These are phyloP conservation scores for Trichoderma breve DNA, from an alignment of 2,329 filamentous ascomycete genomes.

Conservation along the genomic window DNA sequence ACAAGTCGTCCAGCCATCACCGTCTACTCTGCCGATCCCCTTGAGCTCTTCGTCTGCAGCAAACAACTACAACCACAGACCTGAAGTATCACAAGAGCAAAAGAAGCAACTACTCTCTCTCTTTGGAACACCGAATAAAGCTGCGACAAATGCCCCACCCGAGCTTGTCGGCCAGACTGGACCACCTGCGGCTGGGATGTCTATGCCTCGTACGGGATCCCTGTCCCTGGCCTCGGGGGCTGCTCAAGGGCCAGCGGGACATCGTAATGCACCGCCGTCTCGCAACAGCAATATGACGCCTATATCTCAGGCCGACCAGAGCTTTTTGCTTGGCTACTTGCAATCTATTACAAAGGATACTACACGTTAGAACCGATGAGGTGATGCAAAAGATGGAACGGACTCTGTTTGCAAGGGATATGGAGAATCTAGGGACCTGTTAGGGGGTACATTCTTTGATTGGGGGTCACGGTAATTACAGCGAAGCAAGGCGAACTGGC, in stretches of 20 bases:
- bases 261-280: constrained; percentile 29
- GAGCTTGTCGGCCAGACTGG: not conserved
- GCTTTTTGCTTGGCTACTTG: constrained; percentile 73
- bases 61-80: constrained; percentile 21
- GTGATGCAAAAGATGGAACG: not conserved
- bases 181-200: constrained; percentile 21
- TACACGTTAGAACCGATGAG: constrained; percentile 29
- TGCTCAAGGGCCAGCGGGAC: constrained; percentile 29
- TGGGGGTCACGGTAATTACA: not conserved
- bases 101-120: constrained; percentile 55
- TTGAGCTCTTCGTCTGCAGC: not conserved
- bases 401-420: not conserved
- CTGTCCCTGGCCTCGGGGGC: constrained; percentile 45
- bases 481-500: not conserved
- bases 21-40: constrained; percentile 19
- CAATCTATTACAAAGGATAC: constrained; percentile 50
- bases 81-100: constrained; percentile 33
- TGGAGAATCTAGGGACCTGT: not conserved
- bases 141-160: not conserved
- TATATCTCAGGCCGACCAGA: constrained; percentile 69
- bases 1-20: constrained; percentile 24
- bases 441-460: not conserved
- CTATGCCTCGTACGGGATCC: constrained; percentile 43
- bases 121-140: constrained; percentile 51
- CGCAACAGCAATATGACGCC: constrained; percentile 51